phyloP scores from a whole-genome alignment of 179 eudicot genomes.

The Spinacia oleracea region DNA sequence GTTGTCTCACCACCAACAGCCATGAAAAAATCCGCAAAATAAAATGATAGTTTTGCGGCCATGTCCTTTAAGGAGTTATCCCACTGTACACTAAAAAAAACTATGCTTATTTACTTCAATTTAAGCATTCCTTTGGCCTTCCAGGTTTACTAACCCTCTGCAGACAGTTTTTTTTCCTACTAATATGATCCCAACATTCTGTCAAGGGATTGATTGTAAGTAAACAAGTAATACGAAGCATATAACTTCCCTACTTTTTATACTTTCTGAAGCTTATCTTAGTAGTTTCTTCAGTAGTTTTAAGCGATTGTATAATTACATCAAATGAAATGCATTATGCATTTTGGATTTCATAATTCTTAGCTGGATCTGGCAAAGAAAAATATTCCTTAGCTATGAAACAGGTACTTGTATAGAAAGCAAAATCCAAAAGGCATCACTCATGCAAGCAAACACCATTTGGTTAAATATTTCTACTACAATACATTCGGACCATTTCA shows the following conservation, averaged over 20 bases:
- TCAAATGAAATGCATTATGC: background rate
- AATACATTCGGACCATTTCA: background rate
- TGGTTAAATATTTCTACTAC: background rate
- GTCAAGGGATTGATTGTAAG: background rate
- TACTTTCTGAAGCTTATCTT: background rate
- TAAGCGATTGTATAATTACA: background rate
- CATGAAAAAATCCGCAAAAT: background rate
- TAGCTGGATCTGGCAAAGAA: background rate
- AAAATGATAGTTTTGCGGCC: background rate
- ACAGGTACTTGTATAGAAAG: background rate
- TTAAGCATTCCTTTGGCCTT: background rate
- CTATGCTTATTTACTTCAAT: background rate
- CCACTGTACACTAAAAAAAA: background rate
- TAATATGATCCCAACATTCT: background rate
- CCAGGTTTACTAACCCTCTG: background rate
- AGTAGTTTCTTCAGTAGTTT: background rate
- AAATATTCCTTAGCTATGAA: background rate
- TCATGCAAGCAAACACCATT: background rate
- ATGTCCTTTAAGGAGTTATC: background rate
- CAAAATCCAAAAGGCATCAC: background rate
- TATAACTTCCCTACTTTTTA: background rate
- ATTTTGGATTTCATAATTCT: background rate
- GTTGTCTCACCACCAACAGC: background rate
- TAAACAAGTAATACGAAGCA: no score
- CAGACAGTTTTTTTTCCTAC: background rate